Conservation (phyloP, 176 grass and related monocot genomes). For the Aegilops umbellulata region DNA sequence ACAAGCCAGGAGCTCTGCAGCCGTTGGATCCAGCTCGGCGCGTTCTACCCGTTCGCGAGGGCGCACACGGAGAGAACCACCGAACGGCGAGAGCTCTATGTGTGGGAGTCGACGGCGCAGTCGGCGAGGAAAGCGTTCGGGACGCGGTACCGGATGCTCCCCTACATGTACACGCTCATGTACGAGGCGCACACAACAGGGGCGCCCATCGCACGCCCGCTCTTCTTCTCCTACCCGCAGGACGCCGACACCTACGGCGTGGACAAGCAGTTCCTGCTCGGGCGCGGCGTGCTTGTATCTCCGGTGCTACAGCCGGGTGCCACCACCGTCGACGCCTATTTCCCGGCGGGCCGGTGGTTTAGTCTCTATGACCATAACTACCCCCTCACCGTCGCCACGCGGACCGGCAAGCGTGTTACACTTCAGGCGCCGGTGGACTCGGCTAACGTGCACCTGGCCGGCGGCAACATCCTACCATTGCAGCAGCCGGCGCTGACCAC, state of each 20-base stretch:
- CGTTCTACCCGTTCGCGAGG: slow-evolving; percentile 93
- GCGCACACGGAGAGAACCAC: slow-evolving; percentile 57
- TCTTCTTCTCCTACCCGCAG: slow-evolving; percentile 84
- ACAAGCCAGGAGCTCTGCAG: slow-evolving; percentile 80
- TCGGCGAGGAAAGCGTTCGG: slow-evolving; percentile 68
- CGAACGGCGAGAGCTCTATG: slow-evolving; percentile 61
- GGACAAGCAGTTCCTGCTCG: slow-evolving; percentile 63
- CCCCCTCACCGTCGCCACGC: slow-evolving; percentile 12
- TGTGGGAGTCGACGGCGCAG: slow-evolving; percentile 62
- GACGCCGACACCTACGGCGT: slow-evolving; percentile 55
- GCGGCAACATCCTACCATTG: slow-evolving; percentile 54
- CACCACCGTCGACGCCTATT: slow-evolving; percentile 57
- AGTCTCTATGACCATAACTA: slow-evolving; percentile 58
- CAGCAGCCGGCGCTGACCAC: slow-evolving; percentile 54
- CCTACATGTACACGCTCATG: slow-evolving; percentile 86
- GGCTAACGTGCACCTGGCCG: slow-evolving; percentile 62
- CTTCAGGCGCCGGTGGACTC: slow-evolving; percentile 53
- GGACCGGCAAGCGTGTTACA: slow-evolving; percentile 28
- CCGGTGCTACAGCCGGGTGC: slow-evolving; percentile 47
- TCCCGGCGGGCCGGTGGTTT: slow-evolving; percentile 73
- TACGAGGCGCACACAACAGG: slow-evolving; percentile 61
- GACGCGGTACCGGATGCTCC: slow-evolving; percentile 70
- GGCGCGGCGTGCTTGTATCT: slow-evolving; percentile 61
- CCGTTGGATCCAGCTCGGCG: slow-evolving; percentile 91
- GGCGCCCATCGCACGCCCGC: slow-evolving; percentile 66